Conservation (phyloP, 176 grass and related monocot genomes). For the Guadua angustifolia region DNA sequence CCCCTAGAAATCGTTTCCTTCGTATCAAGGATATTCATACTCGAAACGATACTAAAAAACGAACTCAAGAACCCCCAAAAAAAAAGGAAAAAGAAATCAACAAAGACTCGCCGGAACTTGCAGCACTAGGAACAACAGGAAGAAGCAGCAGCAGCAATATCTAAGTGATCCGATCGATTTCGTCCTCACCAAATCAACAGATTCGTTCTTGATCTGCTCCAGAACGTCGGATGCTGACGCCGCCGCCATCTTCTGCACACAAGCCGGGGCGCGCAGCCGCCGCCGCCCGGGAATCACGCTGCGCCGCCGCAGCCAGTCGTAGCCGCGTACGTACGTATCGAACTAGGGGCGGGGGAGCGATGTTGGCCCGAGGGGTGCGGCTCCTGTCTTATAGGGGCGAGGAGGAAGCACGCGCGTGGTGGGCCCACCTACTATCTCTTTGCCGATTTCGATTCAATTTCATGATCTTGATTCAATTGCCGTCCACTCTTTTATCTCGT, state of each 20-base stretch:
- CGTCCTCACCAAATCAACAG: constrained; percentile 76
- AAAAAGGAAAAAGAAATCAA: not conserved
- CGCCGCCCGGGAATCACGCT: not conserved
- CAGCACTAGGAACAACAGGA: not conserved
- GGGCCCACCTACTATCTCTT: not conserved
- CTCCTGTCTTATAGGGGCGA: not conserved
- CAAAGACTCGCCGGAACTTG: not conserved
- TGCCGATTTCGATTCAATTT: too few species aligned
- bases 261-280: not conserved
- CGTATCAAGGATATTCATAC: too few species aligned
- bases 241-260: not conserved
- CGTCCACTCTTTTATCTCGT: too few species aligned
- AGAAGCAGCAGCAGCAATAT: not conserved
- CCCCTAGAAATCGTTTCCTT: not conserved
- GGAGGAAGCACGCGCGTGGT: not conserved
- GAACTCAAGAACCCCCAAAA: not conserved
- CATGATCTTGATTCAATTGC: too few species aligned
- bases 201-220: constrained; percentile 84
- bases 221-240: constrained; percentile 40
- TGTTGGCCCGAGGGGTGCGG: not conserved
- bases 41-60: not conserved
- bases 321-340: not conserved
- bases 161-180: not conserved
- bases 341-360: not conserved
- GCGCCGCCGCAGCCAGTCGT: not conserved